Base-by-base conservation (phyloP, 1,139 yeast species). In the Zygosaccharomyces sapae region DNA sequence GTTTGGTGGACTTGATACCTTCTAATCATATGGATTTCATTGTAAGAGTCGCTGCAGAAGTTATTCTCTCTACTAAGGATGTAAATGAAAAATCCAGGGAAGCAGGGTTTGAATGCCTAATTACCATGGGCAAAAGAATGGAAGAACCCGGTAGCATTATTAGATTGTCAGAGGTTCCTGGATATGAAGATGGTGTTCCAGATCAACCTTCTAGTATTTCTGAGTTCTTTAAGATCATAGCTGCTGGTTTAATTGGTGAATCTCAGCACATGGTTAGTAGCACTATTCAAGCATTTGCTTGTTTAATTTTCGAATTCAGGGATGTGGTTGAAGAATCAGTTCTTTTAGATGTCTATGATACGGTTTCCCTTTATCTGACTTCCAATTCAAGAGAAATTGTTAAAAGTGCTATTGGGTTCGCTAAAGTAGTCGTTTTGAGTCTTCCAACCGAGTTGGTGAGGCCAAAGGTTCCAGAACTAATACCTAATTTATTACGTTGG, bases 181-280 rank as follows among this genome's bases (percentile, higher is more conserved):
- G 85, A 1, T 79, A 85, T 66, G 90, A 77, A 45, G 72, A 73
- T 12, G 73, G 72, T 16, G 77, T 81, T 35, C 83, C 84, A 12
- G 76, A 78, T 50, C 65, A 62, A 37, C 54, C 50, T 18, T 95
- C 96, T 7, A 74, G 80, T 13, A 74, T 92, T 52, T 77, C 81
- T 40, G 97, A 89, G 68, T 89, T 75, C 63, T 87, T 92, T 71
- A 88, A 95, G 30, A 88, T 92, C 86, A 85, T 92, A 20, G 81
- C 94, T 68, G 98, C 97, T 40, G 99, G 98, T 70, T 75, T 94
- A 56, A 96, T 95, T 33, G 96, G 96, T 46, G 83, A 85, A 57
- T 79, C 94, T 36, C 92, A 95, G 29, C 96, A 90, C 67, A 90
- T 90, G 96, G 86, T 90, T 41, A 86, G 96, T 60, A 97, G 97